Conservation (phyloP, 768 basidiomycete genomes). For the Roridomyces roridus region DNA sequence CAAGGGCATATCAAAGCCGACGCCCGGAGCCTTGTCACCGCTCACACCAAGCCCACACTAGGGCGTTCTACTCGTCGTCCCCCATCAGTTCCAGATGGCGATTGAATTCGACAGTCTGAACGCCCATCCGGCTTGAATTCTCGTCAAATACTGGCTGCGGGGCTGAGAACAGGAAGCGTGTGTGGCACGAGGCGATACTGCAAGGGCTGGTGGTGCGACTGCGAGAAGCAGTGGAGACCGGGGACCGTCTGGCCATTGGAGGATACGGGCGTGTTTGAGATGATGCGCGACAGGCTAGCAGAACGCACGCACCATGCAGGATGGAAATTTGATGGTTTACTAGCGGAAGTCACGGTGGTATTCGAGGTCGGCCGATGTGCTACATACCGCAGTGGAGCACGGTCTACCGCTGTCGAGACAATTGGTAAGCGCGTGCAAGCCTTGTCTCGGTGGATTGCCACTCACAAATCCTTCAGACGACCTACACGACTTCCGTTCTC, state of each 20-base stretch:
- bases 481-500: too few relatives aligned
- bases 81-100: slow-evolving; percentile 19
- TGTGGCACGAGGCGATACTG: slow-evolving; percentile 48
- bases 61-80: slow-evolving; percentile 26
- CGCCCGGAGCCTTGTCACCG: slow-evolving; percentile 44
- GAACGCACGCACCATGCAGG: too few relatives aligned
- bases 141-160: slow-evolving; percentile 46
- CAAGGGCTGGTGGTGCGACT: slow-evolving; percentile 53
- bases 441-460: too few relatives aligned
- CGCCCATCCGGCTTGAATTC: slow-evolving; percentile 25
- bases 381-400: too few relatives aligned
- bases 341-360: too few relatives aligned
- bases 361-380: too few relatives aligned
- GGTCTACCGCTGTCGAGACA: too few relatives aligned
- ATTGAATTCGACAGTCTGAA: slow-evolving; percentile 16
- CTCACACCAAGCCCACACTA: slow-evolving; percentile 54
- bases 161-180: slow-evolving; percentile 54
- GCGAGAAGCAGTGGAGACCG: slow-evolving; percentile 36
- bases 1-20: slow-evolving; percentile 37
- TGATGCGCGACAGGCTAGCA: slow-evolving; percentile 42
- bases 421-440: too few relatives aligned
- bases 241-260: slow-evolving; percentile 44
- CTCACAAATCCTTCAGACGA: too few relatives aligned
- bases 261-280: slow-evolving; percentile 41
- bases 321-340: too few relatives aligned